Percentiles rank a stretch among this genome's conserved stretches.
phyloP scores from a whole-genome alignment of 306 rosid genomes.

The Cucumis cinereus region DNA sequence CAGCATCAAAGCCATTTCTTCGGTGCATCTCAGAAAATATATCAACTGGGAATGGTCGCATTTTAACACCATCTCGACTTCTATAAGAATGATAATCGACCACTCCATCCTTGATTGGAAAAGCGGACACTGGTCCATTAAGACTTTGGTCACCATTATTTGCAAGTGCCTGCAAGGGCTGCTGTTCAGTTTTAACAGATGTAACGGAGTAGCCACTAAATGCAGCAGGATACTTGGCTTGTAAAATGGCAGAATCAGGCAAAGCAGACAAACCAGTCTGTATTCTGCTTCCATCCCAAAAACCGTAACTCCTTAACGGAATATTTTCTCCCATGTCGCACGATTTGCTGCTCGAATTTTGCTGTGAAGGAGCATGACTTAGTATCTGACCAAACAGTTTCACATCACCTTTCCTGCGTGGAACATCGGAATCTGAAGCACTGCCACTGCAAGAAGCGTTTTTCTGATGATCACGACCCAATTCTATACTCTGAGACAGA shows the following conservation, averaged over 20 bases:
- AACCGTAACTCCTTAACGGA: constrained; percentile 42
- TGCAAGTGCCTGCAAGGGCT: constrained; percentile 35
- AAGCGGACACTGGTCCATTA: constrained; percentile 31
- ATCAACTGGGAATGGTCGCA: constrained; percentile 63
- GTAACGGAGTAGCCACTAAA: constrained; percentile 44
- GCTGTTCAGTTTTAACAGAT: constrained; percentile 42
- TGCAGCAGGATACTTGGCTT: constrained; percentile 84
- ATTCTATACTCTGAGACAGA: constrained; percentile 31
- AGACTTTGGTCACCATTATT: constrained; percentile 35
- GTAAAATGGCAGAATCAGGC: constrained; percentile 66
- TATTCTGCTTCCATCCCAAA: constrained; percentile 65
- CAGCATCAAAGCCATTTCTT: constrained; percentile 52
- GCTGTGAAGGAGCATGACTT: constrained; percentile 40
- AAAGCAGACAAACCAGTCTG: constrained; percentile 46
- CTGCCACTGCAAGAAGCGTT: constrained; percentile 18
- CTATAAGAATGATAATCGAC: constrained; percentile 54
- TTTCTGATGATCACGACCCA: constrained; percentile 18
- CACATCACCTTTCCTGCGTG: constrained; percentile 71
- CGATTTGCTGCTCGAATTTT: constrained; percentile 34
- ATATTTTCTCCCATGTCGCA: constrained; percentile 48
- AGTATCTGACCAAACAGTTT: constrained; percentile 87
- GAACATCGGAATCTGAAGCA: constrained; percentile 45
- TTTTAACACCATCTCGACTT: constrained; percentile 40
- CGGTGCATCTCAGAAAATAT: constrained; percentile 52
- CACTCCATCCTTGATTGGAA: constrained; percentile 47